Evolutionary conservation across 192 early-diverging fungal species (phyloP).

Genomic region (Chytriomyces confervae): DNA sequence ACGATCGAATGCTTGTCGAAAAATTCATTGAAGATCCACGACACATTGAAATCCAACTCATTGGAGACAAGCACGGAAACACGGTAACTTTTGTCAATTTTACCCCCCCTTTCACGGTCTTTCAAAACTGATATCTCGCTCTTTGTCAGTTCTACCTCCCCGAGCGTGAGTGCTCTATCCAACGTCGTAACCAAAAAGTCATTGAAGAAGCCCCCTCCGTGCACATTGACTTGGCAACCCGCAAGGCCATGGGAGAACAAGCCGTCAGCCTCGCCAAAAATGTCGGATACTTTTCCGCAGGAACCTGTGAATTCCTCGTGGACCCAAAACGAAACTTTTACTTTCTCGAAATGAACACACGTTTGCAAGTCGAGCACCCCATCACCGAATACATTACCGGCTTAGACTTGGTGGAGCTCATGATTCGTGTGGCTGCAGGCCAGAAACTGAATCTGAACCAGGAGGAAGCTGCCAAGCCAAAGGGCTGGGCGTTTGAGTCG

Average conservation of each 20-base stretch:
- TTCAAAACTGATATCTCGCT: conserved; percentile 28
- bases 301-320: conserved; percentile 96
- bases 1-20: conserved; percentile 87
- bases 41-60: conserved; percentile 95
- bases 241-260: conserved; percentile 56
- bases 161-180: conserved; percentile 97
- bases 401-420: conserved; percentile 91
- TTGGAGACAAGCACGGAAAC: conserved; percentile 97
- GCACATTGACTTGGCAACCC: conserved; percentile 48
- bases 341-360: conserved; percentile 97
- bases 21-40: conserved; percentile 91
- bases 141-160: conserved; percentile 82
- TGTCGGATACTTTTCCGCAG: conserved; percentile 91
- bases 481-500: conserved; percentile 94
- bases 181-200: conserved; percentile 98
- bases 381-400: conserved; percentile 96
- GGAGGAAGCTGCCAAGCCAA: conserved; percentile 69
- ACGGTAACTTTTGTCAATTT: conserved; percentile 89
- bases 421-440: conserved; percentile 90
- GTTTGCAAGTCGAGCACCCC: conserved; percentile 99
- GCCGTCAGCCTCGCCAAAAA: conserved; percentile 65
- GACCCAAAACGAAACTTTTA: conserved; percentile 84
- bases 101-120: conserved; percentile 70
- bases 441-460: conserved; percentile 76
- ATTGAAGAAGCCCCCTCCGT: conserved; percentile 95